A percentile compares a stretch with the other conserved stretches of the same genome.
Conservation (phyloP, 208 protist genomes). For the Leishmania aethiopica region DNA sequence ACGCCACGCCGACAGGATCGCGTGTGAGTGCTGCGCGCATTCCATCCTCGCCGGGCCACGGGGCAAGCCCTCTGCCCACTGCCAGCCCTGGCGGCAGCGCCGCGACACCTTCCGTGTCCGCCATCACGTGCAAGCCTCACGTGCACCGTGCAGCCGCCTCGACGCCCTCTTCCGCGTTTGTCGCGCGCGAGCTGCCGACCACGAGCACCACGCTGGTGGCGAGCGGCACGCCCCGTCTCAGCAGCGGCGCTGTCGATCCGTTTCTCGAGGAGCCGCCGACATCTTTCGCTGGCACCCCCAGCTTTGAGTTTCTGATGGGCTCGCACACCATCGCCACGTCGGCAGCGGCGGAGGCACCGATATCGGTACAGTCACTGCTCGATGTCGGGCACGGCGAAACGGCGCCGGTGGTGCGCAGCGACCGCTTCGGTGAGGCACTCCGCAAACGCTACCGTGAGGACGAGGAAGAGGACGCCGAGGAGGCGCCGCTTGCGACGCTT, state of each 20-base stretch:
- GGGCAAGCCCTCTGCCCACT: neutral
- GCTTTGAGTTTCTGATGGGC: neutral
- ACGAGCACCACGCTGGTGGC: neutral
- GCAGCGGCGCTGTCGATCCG: slow-evolving; percentile 28
- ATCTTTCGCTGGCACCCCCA: neutral
- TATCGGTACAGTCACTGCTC: slow-evolving; percentile 62
- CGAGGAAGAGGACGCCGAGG: slow-evolving; percentile 45
- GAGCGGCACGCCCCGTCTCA: neutral
- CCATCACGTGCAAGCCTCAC: neutral
- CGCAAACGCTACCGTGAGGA: slow-evolving; percentile 85
- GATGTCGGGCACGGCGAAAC: slow-evolving; percentile 45
- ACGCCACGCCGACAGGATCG: slow-evolving; percentile 1
- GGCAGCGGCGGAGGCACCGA: neutral
- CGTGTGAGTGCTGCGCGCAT: slow-evolving; percentile 19
- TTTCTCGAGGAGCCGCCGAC: slow-evolving; percentile 17
- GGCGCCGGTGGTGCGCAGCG: slow-evolving; percentile 36
- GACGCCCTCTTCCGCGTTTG: neutral
- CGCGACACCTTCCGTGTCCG: neutral
- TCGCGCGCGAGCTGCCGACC: slow-evolving; percentile 21
- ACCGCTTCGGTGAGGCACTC: slow-evolving; percentile 69
- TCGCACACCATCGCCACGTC: neutral
- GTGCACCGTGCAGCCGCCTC: neutral
- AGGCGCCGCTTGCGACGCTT: slow-evolving; percentile 5
- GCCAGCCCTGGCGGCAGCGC: neutral
- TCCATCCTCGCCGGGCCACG: neutral